Percentiles rank a stretch among this genome's conserved stretches.
phyloP scores from a whole-genome alignment of 768 basidiomycete genomes.

The Lepiota venenata region DNA sequence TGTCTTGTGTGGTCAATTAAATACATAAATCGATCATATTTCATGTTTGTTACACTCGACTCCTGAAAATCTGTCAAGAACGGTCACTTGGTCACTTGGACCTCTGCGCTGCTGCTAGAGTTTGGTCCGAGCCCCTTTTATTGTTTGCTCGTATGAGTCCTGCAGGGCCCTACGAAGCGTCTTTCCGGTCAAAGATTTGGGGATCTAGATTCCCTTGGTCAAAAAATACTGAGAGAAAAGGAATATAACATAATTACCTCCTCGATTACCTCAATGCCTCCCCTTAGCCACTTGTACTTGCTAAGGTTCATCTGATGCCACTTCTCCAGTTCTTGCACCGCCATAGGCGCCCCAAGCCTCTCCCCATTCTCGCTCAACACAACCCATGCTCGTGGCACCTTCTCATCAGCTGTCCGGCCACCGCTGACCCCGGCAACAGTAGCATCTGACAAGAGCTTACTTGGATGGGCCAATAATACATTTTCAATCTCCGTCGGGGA shows the following conservation, averaged over 20 bases:
- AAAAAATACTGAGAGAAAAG: neutral
- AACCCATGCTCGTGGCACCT: slow-evolving; percentile 74
- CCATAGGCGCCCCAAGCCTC: slow-evolving; percentile 37
- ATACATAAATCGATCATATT: too few species aligned
- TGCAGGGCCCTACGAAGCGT: too few species aligned
- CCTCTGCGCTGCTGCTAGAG: neutral
- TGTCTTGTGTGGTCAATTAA: too few species aligned
- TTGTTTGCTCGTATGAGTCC: too few species aligned
- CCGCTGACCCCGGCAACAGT: slow-evolving; percentile 74
- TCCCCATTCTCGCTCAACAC: slow-evolving; percentile 58
- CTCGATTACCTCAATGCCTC: slow-evolving; percentile 63
- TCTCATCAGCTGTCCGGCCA: slow-evolving; percentile 66
- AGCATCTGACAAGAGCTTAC: slow-evolving; percentile 56
- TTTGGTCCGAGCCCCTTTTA: too few species aligned
- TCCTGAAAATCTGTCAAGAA: too few species aligned
- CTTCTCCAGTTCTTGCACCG: slow-evolving; percentile 43
- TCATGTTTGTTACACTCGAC: too few species aligned
- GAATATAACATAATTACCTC: slow-evolving; percentile 19
- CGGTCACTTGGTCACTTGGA: neutral
- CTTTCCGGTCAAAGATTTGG: too few species aligned
- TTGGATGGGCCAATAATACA: slow-evolving; percentile 57
- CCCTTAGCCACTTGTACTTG: slow-evolving; percentile 73
- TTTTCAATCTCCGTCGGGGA: slow-evolving; percentile 80
- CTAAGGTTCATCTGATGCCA: slow-evolving; percentile 64
- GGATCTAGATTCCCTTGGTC: too few species aligned